These are phyloP conservation scores for Forsythia viridissima DNA, from an alignment of 257 asterid genomes.

Conservation along the genomic window DNA sequence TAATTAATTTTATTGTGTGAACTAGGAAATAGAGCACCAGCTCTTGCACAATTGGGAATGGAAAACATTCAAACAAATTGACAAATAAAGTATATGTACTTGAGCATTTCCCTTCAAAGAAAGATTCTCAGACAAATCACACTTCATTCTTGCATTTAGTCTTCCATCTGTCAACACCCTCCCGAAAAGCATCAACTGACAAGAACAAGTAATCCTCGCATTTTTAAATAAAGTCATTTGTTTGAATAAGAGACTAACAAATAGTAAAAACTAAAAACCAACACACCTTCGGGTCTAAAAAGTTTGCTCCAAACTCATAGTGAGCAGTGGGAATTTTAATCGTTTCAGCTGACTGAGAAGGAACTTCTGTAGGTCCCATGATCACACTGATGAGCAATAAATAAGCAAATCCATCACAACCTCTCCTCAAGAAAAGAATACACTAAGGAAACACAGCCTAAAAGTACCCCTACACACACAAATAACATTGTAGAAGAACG, in stretches of 20 bases:
- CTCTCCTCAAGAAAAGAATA: neutral
- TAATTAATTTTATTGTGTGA: neutral
- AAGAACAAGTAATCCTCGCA: conserved; percentile 27
- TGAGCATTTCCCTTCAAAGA: conserved; percentile 85
- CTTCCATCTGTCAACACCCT: conserved; percentile 92
- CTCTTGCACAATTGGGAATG: neutral
- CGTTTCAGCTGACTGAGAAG: conserved; percentile 82
- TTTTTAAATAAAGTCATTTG: conserved; percentile 18
- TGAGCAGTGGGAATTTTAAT: conserved; percentile 86
- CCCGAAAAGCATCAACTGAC: conserved; percentile 92
- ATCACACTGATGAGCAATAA: conserved; percentile 56
- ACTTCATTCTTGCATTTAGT: conserved; percentile 85
- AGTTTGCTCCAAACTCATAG: conserved; percentile 96
- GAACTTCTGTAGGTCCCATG: conserved; percentile 96
- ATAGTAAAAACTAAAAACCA: conserved; percentile 14
- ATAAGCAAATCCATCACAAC: conserved; percentile 18
- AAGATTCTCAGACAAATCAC: conserved; percentile 87
- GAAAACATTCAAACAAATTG: conserved; percentile 13
- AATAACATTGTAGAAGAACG: conserved; percentile 2
- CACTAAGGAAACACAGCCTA: neutral
- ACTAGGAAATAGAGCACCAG: neutral
- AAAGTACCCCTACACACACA: neutral
- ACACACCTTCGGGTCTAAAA: conserved; percentile 74
- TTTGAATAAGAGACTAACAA: neutral
- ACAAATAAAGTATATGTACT: conserved; percentile 44